phyloP scores from a whole-genome alignment of 2,329 filamentous ascomycete species.

The Thelonectria olida region DNA sequence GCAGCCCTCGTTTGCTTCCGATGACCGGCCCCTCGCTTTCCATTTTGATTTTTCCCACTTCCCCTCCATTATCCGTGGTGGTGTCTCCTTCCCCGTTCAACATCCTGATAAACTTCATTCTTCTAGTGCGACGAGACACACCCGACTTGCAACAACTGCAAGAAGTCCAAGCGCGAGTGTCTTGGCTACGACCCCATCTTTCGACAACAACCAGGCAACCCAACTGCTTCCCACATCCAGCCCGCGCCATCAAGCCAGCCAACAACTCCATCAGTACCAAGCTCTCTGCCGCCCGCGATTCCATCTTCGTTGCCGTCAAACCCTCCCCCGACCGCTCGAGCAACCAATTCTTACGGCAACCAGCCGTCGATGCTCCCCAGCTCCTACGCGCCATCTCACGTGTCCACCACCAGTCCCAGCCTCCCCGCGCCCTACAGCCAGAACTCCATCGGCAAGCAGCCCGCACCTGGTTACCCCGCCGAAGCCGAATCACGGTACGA shows the following conservation, averaged over 20 bases:
- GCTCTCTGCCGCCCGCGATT: slow-evolving; percentile 34
- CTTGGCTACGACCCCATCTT: slow-evolving; percentile 89
- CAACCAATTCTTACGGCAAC: slow-evolving; percentile 55
- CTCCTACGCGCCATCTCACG: slow-evolving; percentile 51
- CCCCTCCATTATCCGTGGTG: slow-evolving; percentile 27
- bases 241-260: slow-evolving; percentile 44
- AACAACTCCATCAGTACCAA: slow-evolving; percentile 46
- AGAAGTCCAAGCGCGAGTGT: slow-evolving; percentile 88
- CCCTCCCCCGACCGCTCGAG: slow-evolving; percentile 36
- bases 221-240: slow-evolving; percentile 69
- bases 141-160: slow-evolving; percentile 89
- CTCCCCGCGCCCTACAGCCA: slow-evolving; percentile 45
- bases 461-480: slow-evolving; percentile 44
- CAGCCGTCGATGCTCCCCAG: slow-evolving; percentile 56
- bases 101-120: slow-evolving; percentile 39
- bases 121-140: slow-evolving; percentile 89
- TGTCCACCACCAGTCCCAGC: slow-evolving; percentile 45
- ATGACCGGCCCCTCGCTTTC: slow-evolving; percentile 21
- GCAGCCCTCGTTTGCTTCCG: slow-evolving; percentile 18
- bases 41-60: slow-evolving; percentile 14
- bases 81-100: slow-evolving; percentile 27
- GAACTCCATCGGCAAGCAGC: slow-evolving; percentile 44
- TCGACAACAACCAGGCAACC: slow-evolving; percentile 77
- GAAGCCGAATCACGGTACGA: slow-evolving; percentile 59
- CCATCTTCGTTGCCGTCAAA: slow-evolving; percentile 36